phyloP scores from a whole-genome alignment of 202 grass and related monocot species.

The Bolboschoenoplectus hybrid region DNA sequence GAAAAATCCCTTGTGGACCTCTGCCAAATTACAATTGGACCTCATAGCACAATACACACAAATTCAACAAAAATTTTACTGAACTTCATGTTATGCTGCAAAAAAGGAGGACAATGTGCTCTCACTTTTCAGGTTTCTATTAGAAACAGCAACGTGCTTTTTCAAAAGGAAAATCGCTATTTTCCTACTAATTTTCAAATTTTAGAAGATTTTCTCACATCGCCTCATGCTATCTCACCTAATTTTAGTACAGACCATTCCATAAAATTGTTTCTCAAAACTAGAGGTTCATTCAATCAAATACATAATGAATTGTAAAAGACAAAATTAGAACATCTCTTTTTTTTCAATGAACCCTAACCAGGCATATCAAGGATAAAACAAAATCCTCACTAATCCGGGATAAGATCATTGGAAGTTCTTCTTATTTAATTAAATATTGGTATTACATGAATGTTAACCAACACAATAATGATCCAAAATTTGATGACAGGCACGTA shows the following conservation, averaged over 20 bases:
- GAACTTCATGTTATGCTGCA: background rate
- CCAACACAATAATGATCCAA: constrained; percentile 4
- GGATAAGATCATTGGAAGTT: background rate
- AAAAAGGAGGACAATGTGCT: background rate
- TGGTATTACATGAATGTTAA: constrained; percentile 18
- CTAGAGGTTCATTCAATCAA: background rate
- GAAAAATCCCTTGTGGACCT: background rate
- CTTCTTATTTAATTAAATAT: background rate
- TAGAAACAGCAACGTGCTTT: background rate
- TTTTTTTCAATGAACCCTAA: no score
- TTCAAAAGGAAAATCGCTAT: no score
- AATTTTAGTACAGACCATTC: background rate
- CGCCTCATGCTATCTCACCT: background rate
- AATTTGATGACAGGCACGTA: constrained; percentile 7
- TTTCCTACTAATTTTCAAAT: no score
- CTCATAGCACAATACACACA: background rate
- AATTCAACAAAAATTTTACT: background rate
- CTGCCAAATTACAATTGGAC: background rate
- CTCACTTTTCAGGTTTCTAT: background rate
- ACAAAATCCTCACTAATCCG: background rate
- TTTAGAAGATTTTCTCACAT: background rate
- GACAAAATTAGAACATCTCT: no score
- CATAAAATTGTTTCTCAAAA: background rate
- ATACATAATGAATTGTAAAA: background rate
- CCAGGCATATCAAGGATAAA: background rate